Conservation (phyloP, 306 rosid genomes). For the Lablab purpureus region DNA sequence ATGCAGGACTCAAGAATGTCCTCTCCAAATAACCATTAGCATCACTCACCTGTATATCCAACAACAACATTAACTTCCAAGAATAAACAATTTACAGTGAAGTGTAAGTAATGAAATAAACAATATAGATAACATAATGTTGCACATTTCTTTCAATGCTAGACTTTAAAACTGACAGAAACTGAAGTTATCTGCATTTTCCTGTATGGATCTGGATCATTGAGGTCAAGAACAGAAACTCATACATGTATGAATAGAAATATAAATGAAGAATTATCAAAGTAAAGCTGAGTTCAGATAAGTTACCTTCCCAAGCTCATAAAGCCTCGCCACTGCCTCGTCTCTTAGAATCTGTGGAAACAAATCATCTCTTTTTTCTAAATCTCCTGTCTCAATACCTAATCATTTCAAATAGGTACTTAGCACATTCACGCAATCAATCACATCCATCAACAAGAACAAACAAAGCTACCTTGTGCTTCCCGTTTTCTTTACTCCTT, state of each 20-base stretch:
- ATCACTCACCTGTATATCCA: slow-evolving; percentile 77
- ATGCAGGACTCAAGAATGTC: slow-evolving; percentile 91
- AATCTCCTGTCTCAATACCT: slow-evolving; percentile 68
- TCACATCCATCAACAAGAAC: slow-evolving; percentile 31
- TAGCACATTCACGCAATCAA: slow-evolving; percentile 40
- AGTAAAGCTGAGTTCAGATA: slow-evolving; percentile 21
- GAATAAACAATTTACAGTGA: slow-evolving; percentile 28
- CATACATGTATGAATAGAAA: neutral
- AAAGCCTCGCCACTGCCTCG: slow-evolving; percentile 82
- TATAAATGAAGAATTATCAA: slow-evolving; percentile 28
- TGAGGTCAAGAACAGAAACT: slow-evolving; percentile 36
- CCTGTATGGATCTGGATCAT: slow-evolving; percentile 26
- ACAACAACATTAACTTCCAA: slow-evolving; percentile 43
- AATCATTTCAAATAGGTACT: slow-evolving; percentile 48
- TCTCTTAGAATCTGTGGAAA: slow-evolving; percentile 77
- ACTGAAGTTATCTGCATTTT: slow-evolving; percentile 32
- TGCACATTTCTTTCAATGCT: slow-evolving; percentile 8
- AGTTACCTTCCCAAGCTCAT: slow-evolving; percentile 79
- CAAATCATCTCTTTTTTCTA: slow-evolving; percentile 63
- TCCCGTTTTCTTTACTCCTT: slow-evolving; percentile 6
- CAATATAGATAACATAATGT: slow-evolving; percentile 11
- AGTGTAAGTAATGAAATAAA: neutral
- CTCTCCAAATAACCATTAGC: slow-evolving; percentile 81
- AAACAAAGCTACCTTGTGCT: neutral
- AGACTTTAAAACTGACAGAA: slow-evolving; percentile 14